Percentiles rank a stretch among this genome's conserved stretches.
Evolutionary conservation across 1,284 basidiomycete species (phyloP).

Genomic region (Papiliotrema fonsecae): DNA sequence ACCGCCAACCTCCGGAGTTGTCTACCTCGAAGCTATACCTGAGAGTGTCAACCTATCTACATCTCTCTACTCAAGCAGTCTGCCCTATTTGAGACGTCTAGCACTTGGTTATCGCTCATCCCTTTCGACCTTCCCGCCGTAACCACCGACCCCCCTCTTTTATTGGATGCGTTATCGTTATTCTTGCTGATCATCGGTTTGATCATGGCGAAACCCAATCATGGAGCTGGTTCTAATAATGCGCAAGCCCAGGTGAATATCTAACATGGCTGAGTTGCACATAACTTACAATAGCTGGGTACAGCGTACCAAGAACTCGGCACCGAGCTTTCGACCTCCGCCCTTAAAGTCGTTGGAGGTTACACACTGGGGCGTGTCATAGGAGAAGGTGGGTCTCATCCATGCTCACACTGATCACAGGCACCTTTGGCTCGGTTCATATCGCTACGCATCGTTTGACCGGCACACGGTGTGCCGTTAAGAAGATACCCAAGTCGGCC

Average conservation of each 20-base stretch:
- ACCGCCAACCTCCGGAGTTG: too few species aligned
- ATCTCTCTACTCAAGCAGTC: too few species aligned
- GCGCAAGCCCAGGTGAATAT: conserved; percentile 33
- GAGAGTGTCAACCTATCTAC: too few species aligned
- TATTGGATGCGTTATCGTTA: too few species aligned
- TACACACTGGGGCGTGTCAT: conserved; percentile 94
- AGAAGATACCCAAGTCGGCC: conserved; percentile 92
- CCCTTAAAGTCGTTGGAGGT: conserved; percentile 86
- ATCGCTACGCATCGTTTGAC: conserved; percentile 88
- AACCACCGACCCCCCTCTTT: too few species aligned
- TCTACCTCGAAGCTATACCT: too few species aligned
- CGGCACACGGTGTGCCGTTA: conserved; percentile 85
- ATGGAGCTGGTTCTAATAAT: conserved; percentile 15
- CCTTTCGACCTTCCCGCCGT: too few species aligned
- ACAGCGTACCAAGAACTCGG: conserved; percentile 96
- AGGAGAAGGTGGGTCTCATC: conserved; percentile 71
- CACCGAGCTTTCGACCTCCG: conserved; percentile 82
- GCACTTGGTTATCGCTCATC: too few species aligned
- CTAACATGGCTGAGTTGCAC: background rate
- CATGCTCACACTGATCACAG: conserved; percentile 47
- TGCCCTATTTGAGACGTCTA: too few species aligned
- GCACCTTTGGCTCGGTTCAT: conserved; percentile 88
- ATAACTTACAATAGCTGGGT: conserved; percentile 59
- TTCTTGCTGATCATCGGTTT: too few species aligned
- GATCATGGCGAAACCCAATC: too few species aligned